phyloP scores from a whole-genome alignment of 106 monocot genomes.

The Dioscorea zingiberensis region DNA sequence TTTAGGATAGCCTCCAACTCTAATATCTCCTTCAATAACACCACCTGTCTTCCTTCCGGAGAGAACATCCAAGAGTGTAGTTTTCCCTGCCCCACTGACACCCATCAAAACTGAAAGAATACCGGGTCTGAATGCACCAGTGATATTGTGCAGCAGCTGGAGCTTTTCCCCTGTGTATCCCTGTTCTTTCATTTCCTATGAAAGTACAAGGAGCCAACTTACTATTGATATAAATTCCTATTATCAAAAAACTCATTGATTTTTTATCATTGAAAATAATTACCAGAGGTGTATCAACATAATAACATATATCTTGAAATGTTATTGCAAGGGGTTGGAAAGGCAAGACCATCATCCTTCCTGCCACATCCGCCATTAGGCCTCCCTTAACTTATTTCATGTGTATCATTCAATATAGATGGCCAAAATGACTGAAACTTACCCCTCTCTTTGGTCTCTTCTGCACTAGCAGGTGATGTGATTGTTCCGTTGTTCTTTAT shows the following conservation, averaged over 20 bases:
- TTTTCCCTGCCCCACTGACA: slow-evolving; percentile 79
- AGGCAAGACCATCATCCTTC: slow-evolving; percentile 51
- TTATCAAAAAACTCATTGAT: neutral
- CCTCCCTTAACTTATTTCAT: too few species aligned
- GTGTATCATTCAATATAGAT: too few species aligned
- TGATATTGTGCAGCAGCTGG: slow-evolving; percentile 65
- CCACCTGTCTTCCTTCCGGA: slow-evolving; percentile 83
- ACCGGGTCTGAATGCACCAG: slow-evolving; percentile 64
- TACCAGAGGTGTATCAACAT: slow-evolving; percentile 66
- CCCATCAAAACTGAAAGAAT: slow-evolving; percentile 72
- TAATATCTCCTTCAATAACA: slow-evolving; percentile 62
- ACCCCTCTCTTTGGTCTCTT: too few species aligned
- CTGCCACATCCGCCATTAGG: slow-evolving; percentile 18
- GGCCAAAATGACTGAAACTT: too few species aligned
- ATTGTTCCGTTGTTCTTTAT: too few species aligned
- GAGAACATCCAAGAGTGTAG: slow-evolving; percentile 84
- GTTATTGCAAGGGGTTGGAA: slow-evolving; percentile 57
- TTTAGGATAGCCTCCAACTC: slow-evolving; percentile 69
- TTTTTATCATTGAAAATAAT: neutral
- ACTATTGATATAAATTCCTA: too few species aligned
- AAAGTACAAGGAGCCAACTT: neutral
- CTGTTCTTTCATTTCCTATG: slow-evolving; percentile 68
- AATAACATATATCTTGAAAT: slow-evolving; percentile 60
- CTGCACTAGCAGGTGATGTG: too few species aligned
- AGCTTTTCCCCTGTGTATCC: slow-evolving; percentile 42